A percentile compares a stretch with the other conserved stretches of the same genome.
These are phyloP conservation scores for Candida stauntonica DNA, from an alignment of 805 yeast genomes.

Conservation along the genomic window DNA sequence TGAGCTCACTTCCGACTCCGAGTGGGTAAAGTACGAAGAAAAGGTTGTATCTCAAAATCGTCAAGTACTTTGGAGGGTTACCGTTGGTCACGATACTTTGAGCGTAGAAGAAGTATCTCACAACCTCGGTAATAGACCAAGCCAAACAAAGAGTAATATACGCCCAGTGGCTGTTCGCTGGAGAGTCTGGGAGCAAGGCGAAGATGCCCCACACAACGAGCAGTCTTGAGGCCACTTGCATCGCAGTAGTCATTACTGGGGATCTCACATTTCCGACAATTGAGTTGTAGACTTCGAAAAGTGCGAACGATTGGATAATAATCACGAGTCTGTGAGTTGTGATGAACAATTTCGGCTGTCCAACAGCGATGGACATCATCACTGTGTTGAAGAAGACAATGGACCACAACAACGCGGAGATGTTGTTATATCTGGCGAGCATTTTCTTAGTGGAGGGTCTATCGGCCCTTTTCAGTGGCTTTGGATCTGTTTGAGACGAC, in stretches of 20 bases:
- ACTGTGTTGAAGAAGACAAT: slow-evolving; percentile 43
- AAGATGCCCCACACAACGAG: slow-evolving; percentile 81
- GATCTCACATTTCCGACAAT: slow-evolving; percentile 77
- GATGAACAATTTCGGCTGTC: slow-evolving; percentile 64
- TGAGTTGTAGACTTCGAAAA: slow-evolving; percentile 78
- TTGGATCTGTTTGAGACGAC: background rate
- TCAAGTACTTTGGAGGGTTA: slow-evolving; percentile 52
- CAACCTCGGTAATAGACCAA: slow-evolving; percentile 93
- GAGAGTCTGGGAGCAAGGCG: slow-evolving; percentile 66
- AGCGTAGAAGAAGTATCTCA: slow-evolving; percentile 86
- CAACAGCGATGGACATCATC: slow-evolving; percentile 37
- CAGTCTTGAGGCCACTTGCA: slow-evolving; percentile 85
- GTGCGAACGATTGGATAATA: slow-evolving; percentile 70
- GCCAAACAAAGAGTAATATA: slow-evolving; percentile 69
- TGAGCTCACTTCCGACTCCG: slow-evolving; percentile 85
- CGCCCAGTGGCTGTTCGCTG: slow-evolving; percentile 53
- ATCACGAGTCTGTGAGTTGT: slow-evolving; percentile 57
- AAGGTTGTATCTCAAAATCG: slow-evolving; percentile 75
- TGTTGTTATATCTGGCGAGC: slow-evolving; percentile 45
- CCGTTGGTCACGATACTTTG: slow-evolving; percentile 49
- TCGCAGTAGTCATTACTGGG: slow-evolving; percentile 75
- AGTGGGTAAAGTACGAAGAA: slow-evolving; percentile 83
- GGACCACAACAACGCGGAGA: slow-evolving; percentile 52
- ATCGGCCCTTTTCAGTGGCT: slow-evolving; percentile 14
- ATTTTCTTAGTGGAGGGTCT: slow-evolving; percentile 15